Conservation (phyloP, 331 rosid species). For the Quercus tomentella region DNA sequence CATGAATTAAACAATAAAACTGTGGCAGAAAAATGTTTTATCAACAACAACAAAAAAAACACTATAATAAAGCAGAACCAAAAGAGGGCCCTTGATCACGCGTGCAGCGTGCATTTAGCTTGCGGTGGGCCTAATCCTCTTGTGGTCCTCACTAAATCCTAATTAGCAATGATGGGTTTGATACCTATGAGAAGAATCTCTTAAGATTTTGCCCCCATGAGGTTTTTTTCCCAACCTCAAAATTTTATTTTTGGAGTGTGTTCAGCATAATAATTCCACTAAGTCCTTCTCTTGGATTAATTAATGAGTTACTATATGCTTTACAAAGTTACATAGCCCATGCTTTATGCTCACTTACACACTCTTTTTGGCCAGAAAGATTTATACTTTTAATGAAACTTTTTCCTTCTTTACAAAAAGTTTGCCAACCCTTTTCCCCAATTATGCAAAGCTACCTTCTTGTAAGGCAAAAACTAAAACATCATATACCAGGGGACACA, state of each 20-base stretch:
- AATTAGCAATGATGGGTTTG: constrained; percentile 59
- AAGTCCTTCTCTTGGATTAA: background rate
- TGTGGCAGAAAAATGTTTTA: background rate
- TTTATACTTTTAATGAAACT: constrained; percentile 37
- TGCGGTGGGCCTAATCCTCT: constrained; percentile 17
- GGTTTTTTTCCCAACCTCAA: background rate
- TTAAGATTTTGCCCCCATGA: constrained; percentile 18
- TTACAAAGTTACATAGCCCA: constrained; percentile 32
- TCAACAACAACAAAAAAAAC: background rate
- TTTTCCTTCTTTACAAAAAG: constrained; percentile 42
- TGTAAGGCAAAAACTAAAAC: constrained; percentile 14
- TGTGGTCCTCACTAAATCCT: constrained; percentile 54
- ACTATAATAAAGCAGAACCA: background rate
- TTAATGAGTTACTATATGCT: constrained; percentile 5
- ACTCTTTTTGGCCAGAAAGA: constrained; percentile 14
- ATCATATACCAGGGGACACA: background rate
- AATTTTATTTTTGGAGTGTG: no score
- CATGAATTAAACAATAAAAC: constrained; percentile 15
- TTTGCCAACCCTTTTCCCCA: constrained; percentile 29
- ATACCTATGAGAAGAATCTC: constrained; percentile 29
- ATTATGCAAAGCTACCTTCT: constrained; percentile 20
- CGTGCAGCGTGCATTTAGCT: constrained; percentile 37
- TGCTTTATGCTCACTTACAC: constrained; percentile 16
- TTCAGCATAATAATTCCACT: background rate
- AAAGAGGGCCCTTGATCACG: constrained; percentile 28